A percentile compares a stretch with the other conserved stretches of the same genome.
These are phyloP conservation scores for Dactylellina drechsleri DNA, from an alignment of 2,329 filamentous ascomycete species.

Conservation along the genomic window DNA sequence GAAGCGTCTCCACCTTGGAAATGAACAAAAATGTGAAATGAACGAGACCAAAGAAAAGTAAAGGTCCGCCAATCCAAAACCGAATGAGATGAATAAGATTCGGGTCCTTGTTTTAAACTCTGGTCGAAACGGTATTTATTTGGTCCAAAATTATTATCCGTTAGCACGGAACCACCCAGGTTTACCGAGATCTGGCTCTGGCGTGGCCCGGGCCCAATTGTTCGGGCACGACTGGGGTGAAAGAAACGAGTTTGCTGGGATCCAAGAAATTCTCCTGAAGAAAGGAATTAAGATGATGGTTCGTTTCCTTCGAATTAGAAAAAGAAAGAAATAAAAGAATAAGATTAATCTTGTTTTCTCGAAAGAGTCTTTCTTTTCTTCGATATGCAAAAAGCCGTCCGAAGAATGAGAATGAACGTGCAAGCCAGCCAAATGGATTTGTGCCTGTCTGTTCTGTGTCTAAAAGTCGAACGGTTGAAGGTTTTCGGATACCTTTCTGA, in stretches of 20 bases:
- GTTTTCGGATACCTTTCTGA: neutral
- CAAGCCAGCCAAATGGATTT: too few species aligned
- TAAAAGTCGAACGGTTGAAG: too few species aligned
- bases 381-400: constrained; percentile 27
- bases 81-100: constrained; percentile 38
- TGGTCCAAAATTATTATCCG: constrained; percentile 48
- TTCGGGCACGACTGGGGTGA: constrained; percentile 50
- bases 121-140: constrained; percentile 8
- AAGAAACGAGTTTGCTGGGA: constrained; percentile 31
- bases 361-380: constrained; percentile 5
- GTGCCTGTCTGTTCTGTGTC: too few species aligned
- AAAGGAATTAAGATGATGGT: neutral
- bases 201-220: constrained; percentile 53
- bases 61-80: constrained; percentile 33
- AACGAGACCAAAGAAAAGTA: constrained; percentile 19
- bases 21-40: constrained; percentile 50
- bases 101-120: constrained; percentile 11
- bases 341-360: neutral
- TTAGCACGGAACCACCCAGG: constrained; percentile 50
- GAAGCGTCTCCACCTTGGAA: constrained; percentile 54
- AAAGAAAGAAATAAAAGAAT: constrained; percentile 10
- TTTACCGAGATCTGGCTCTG: constrained; percentile 53
- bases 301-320: neutral
- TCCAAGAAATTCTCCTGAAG: constrained; percentile 43
- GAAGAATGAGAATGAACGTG: constrained; percentile 24